Evolutionary conservation across 257 asterid genomes (phyloP).

Genomic region (Przewalskia tangutica): DNA sequence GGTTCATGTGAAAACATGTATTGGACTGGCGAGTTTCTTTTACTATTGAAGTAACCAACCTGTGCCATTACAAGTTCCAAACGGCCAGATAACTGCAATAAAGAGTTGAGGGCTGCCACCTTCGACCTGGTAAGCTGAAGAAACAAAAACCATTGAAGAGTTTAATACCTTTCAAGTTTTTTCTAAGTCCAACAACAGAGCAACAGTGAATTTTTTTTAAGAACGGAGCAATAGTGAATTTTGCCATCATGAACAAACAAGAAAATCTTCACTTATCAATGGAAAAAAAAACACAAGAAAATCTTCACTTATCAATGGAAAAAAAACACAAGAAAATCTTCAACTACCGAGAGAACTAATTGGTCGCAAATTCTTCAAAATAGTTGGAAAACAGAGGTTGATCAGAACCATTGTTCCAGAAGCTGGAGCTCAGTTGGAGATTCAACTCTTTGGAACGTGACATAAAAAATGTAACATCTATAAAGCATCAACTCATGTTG

Average conservation of each 20-base stretch:
- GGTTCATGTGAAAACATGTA: background rate
- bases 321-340: background rate
- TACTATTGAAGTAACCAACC: conserved; percentile 29
- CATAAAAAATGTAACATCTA: background rate
- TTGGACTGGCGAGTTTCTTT: background rate
- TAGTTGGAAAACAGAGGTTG: background rate
- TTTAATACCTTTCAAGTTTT: background rate
- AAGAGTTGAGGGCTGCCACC: conserved; percentile 37
- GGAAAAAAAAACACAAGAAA: background rate
- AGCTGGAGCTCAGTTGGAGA: background rate
- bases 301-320: background rate
- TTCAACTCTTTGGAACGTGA: background rate
- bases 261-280: background rate
- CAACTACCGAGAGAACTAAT: background rate
- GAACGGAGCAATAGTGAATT: background rate
- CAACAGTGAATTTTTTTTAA: background rate
- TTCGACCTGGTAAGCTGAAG: conserved; percentile 57
- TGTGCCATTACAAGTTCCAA: conserved; percentile 81
- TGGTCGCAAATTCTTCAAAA: background rate
- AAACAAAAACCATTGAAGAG: background rate
- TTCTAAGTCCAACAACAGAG: background rate
- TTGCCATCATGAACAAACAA: background rate
- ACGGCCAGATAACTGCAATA: conserved; percentile 81
- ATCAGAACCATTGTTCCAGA: background rate
- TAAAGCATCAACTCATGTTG: background rate